phyloP scores from a whole-genome alignment of 2,329 filamentous ascomycete genomes.

The Fusarium nelsonii region DNA sequence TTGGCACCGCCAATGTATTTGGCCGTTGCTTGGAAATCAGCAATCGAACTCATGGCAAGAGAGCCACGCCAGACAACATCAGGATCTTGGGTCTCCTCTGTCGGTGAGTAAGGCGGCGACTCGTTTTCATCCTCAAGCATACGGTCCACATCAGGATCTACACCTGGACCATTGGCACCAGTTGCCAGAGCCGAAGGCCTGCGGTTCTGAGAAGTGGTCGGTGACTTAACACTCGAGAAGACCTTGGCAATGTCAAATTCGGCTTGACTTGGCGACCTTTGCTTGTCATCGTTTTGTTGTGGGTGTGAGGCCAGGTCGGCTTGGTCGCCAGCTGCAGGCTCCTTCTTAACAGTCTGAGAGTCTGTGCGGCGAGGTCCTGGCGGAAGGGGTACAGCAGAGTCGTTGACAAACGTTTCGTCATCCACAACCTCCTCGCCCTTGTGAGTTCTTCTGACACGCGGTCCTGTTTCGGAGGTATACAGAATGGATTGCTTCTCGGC shows the following conservation, averaged over 20 bases:
- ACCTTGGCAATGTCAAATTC: slow-evolving; percentile 89
- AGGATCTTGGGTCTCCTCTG: slow-evolving; percentile 75
- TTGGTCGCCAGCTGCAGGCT: slow-evolving; percentile 47
- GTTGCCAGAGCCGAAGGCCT: slow-evolving; percentile 62
- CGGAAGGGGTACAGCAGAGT: slow-evolving; percentile 51
- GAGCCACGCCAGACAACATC: slow-evolving; percentile 83
- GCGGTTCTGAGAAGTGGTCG: slow-evolving; percentile 63
- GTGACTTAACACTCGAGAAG: slow-evolving; percentile 85
- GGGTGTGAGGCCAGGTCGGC: slow-evolving; percentile 46
- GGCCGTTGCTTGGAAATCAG: slow-evolving; percentile 80
- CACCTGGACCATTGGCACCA: slow-evolving; percentile 68
- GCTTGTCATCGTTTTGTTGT: slow-evolving; percentile 59
- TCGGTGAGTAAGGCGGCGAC: slow-evolving; percentile 85
- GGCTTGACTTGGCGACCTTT: slow-evolving; percentile 64
- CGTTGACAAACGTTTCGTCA: slow-evolving; percentile 69
- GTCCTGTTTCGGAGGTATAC: slow-evolving; percentile 76
- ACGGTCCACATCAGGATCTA: slow-evolving; percentile 91
- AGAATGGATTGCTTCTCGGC: slow-evolving; percentile 88
- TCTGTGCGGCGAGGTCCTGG: slow-evolving; percentile 41
- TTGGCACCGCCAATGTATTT: slow-evolving; percentile 88
- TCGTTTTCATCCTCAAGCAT: slow-evolving; percentile 85
- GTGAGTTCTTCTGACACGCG: slow-evolving; percentile 88
- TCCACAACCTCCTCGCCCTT: slow-evolving; percentile 95
- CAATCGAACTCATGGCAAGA: slow-evolving; percentile 80
- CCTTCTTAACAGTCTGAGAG: slow-evolving; percentile 52